phyloP scores from a whole-genome alignment of 2,329 filamentous ascomycete species.

The Byssothecium circinans region DNA sequence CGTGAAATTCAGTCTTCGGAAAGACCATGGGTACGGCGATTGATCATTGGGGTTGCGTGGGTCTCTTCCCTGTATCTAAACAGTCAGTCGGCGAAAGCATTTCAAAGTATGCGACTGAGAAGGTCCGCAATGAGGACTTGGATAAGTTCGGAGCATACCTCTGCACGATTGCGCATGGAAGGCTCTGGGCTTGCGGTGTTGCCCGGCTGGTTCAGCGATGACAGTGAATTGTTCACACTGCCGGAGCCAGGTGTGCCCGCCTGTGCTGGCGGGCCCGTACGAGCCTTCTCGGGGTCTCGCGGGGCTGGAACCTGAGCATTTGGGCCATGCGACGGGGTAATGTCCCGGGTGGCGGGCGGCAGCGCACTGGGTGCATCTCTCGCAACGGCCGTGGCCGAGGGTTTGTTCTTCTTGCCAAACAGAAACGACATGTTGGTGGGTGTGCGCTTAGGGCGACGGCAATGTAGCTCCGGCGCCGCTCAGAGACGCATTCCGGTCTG shows the following conservation, averaged over 20 bases:
- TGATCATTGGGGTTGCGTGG: slow-evolving; percentile 59
- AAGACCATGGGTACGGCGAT: slow-evolving; percentile 94
- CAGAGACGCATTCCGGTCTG: slow-evolving; percentile 33
- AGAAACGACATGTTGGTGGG: slow-evolving; percentile 54
- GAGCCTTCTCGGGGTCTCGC: slow-evolving; percentile 46
- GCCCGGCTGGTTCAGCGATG: slow-evolving; percentile 64
- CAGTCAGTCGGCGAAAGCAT: background rate
- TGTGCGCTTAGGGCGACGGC: slow-evolving; percentile 22
- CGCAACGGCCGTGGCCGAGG: slow-evolving; percentile 28
- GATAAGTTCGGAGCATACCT: background rate
- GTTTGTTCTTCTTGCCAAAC: slow-evolving; percentile 53
- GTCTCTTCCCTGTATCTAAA: slow-evolving; percentile 9
- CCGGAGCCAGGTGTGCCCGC: slow-evolving; percentile 73
- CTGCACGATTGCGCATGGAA: slow-evolving; percentile 4
- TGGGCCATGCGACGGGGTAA: slow-evolving; percentile 58
- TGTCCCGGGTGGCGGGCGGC: slow-evolving; percentile 58
- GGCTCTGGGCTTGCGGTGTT: slow-evolving; percentile 64
- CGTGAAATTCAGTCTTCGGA: slow-evolving; percentile 83
- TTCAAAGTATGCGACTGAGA: background rate
- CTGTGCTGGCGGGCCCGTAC: slow-evolving; percentile 40
- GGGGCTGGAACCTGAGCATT: slow-evolving; percentile 44
- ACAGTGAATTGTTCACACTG: slow-evolving; percentile 67
- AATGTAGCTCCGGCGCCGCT: slow-evolving; percentile 25
- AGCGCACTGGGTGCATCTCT: slow-evolving; percentile 36
- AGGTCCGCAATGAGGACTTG: slow-evolving; percentile 13